phyloP scores from a whole-genome alignment of 2,329 filamentous ascomycete genomes.

The Aspergillus awamori region DNA sequence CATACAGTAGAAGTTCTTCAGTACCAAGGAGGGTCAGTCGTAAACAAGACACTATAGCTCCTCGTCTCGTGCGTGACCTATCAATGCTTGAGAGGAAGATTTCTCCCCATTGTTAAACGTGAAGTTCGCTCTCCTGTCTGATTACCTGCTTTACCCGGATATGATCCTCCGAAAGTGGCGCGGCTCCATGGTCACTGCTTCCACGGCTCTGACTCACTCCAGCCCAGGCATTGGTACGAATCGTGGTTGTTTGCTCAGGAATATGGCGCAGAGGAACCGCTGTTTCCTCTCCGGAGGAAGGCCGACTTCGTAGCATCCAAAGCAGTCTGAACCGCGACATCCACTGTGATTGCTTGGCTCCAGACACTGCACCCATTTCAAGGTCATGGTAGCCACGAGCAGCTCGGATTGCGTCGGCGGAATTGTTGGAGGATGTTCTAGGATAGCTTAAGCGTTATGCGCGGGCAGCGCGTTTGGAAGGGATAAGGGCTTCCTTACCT shows the following conservation, averaged over 20 bases:
- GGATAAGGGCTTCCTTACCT: constrained; percentile 16
- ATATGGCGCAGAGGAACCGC: constrained; percentile 22
- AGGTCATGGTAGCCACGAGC: constrained; percentile 20
- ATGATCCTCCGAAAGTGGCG: constrained; percentile 21
- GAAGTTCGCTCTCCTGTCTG: constrained; percentile 35
- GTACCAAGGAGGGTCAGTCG: not conserved
- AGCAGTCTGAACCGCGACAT: constrained; percentile 17
- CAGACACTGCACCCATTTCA: constrained; percentile 25
- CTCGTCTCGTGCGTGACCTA: not conserved
- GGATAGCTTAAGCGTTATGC: constrained; percentile 4
- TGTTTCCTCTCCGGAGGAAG: constrained; percentile 8
- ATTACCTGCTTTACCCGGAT: constrained; percentile 41
- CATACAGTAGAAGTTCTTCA: not conserved
- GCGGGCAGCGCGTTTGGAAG: not conserved
- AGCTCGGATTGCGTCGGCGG: not conserved
- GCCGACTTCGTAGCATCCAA: constrained; percentile 18
- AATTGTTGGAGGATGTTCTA: constrained; percentile 15
- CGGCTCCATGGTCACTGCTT: constrained; percentile 26
- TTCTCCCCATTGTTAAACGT: constrained; percentile 15
- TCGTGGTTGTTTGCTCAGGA: constrained; percentile 25
- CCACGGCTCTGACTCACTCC: constrained; percentile 27
- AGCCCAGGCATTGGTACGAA: constrained; percentile 39
- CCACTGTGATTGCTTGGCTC: constrained; percentile 1
- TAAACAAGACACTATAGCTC: not conserved
- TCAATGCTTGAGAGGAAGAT: not conserved